Base-by-base conservation (phyloP, 805 yeast genomes). In the Starmerella vaccinii region DNA sequence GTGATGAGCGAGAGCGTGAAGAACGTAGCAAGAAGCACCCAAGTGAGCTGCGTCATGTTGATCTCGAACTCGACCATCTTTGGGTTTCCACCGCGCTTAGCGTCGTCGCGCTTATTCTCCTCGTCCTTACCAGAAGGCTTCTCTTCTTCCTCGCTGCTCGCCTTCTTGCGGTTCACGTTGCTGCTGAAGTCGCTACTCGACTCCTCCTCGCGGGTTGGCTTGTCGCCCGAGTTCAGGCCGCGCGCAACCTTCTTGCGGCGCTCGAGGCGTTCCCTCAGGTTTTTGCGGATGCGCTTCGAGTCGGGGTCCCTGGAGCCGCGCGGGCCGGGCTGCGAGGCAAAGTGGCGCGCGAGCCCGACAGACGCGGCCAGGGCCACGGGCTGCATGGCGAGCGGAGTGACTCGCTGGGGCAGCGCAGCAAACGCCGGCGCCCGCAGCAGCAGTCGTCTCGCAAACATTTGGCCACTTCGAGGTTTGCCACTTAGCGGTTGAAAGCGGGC, bases 61-160 rank as follows among this genome's bases (percentile, higher is more conserved):
- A 61, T 52, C 56, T 61, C 61, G 39, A 58, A 38, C 30, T 60
- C 59, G 29, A 56, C 48, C 29, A 55, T 35, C 29, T 55, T 49
- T 24, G 42, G 43, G 23, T 23, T 26, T 26, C n/a, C 33, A 15
- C 42, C n/a, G n/a, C n/a, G n/a, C n/a, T n/a, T n/a, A n/a, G 35
- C 21, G 24, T 32, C 1, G 42, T 39, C 34, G 23, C 18, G 24
- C 16, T 37, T 21, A 1, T 37, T 16, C 27, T 37, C 33, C 33
- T 33, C 19, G 16, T 46, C 38, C 21, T 19, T 22, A 16, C 33
- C 21, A 21, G 5, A 32, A 16, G 12, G 5, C 37, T 43, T 27
- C 34, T 45, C 42, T n/a, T 18, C 38, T 21, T 19, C 39, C 30
- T 32, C 18, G 35, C 15, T 12, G 35, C 15, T 12, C 7, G 35